A percentile compares a stretch with the other conserved stretches of the same genome.
Conservation (phyloP, 129 eudicot genomes). For the Erigeron canadensis region DNA sequence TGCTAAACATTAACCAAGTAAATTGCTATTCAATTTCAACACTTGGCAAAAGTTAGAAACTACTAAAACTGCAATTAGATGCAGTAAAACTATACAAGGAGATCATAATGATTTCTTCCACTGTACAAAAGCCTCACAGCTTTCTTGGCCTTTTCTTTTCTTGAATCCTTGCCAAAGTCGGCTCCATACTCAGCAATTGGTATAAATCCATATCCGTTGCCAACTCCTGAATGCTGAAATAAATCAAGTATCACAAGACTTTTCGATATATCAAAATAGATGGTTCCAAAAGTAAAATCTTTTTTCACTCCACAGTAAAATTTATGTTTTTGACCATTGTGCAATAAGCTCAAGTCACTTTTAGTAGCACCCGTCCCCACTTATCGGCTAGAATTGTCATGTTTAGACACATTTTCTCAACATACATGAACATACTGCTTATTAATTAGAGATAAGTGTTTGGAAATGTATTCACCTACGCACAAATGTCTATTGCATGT, state of each 20-base stretch:
- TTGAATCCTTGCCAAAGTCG: slow-evolving; percentile 48
- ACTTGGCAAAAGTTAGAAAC: slow-evolving; percentile 2
- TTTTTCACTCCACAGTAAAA: neutral
- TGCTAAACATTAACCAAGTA: neutral
- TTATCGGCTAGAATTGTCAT: neutral
- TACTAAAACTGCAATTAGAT: neutral
- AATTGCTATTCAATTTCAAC: neutral
- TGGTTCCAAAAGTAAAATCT: neutral
- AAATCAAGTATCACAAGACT: slow-evolving; percentile 6
- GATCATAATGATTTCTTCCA: slow-evolving; percentile 93
- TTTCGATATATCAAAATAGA: slow-evolving; percentile 5
- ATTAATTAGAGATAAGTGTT: too few relatives aligned
- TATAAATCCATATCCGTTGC: slow-evolving; percentile 74
- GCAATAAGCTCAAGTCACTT: neutral
- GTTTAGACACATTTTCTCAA: neutral
- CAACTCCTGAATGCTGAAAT: slow-evolving; percentile 58
- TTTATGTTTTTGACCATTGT: neutral
- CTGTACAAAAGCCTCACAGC: slow-evolving; percentile 84
- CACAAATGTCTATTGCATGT: too few relatives aligned
- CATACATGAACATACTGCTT: neutral
- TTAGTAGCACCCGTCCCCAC: neutral
- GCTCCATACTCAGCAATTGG: slow-evolving; percentile 96
- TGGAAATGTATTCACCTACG: too few relatives aligned
- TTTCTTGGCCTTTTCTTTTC: slow-evolving; percentile 46
- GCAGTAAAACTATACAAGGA: slow-evolving; percentile 48